A percentile compares a stretch with the other conserved stretches of the same genome.
phyloP scores from a whole-genome alignment of 1,284 basidiomycete genomes.

The Caloboletus inedulis region DNA sequence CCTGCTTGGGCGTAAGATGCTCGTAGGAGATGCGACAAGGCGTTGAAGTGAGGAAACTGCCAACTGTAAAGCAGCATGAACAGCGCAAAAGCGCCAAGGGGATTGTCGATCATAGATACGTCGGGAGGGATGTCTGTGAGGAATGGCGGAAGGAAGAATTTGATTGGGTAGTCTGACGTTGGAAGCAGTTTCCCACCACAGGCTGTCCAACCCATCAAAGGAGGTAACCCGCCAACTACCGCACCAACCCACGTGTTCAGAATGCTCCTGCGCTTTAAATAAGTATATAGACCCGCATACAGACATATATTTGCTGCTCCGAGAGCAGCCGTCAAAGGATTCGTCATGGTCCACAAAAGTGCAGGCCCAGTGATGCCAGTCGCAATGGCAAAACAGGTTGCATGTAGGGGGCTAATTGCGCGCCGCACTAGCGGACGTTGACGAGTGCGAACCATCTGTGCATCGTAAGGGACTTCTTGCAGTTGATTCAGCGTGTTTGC shows the following conservation, averaged over 20 bases:
- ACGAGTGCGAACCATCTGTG: slow-evolving; percentile 93
- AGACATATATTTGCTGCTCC: slow-evolving; percentile 85
- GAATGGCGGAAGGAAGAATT: slow-evolving; percentile 56
- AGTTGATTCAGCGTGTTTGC: slow-evolving; percentile 96
- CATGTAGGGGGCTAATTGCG: slow-evolving; percentile 82
- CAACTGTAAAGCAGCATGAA: slow-evolving; percentile 89
- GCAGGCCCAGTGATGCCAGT: slow-evolving; percentile 79
- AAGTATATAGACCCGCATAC: slow-evolving; percentile 93
- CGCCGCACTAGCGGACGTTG: slow-evolving; percentile 86
- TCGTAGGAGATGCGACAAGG: slow-evolving; percentile 85
- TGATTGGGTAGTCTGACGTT: slow-evolving; percentile 52
- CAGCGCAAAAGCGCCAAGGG: slow-evolving; percentile 72
- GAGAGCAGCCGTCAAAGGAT: slow-evolving; percentile 82
- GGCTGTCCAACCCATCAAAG: slow-evolving; percentile 98
- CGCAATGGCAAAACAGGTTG: slow-evolving; percentile 70
- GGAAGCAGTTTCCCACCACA: slow-evolving; percentile 82
- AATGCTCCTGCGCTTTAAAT: slow-evolving; percentile 87
- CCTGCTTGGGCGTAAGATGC: slow-evolving; percentile 91
- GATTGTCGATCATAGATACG: slow-evolving; percentile 60
- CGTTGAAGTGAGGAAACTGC: slow-evolving; percentile 99
- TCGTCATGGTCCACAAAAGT: slow-evolving; percentile 83
- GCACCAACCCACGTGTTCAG: slow-evolving; percentile 95
- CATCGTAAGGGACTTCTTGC: slow-evolving; percentile 93
- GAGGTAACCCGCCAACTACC: slow-evolving; percentile 90
- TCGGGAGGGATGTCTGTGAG: slow-evolving; percentile 41